Base-by-base conservation (phyloP, 2,329 filamentous ascomycete species). In the Fonsecaea monophora region DNA sequence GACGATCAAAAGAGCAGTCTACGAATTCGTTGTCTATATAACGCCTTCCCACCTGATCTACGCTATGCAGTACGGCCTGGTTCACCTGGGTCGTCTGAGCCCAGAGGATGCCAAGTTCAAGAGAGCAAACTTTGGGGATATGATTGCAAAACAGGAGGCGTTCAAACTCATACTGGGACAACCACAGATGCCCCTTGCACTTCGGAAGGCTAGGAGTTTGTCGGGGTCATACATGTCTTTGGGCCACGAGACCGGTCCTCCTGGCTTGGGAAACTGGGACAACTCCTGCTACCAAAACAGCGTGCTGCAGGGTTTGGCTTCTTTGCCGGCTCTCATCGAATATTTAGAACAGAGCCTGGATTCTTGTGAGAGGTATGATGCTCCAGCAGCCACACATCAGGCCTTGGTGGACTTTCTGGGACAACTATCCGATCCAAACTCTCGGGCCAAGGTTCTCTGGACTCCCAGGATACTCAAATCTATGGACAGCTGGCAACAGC, bases 271-370 rank as follows among this genome's bases (percentile, higher is more conserved):
- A 9, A 99, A 99, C 77, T 90, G 89, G 81, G 92, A 96, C 81
- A 97, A 97, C 77, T 97, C 93, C 1, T 98, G 95, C 82, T 99
- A 96, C 77, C 95, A 98, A 78, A 99, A 99, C 78, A 97, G 94
- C 76, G 90, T 97, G 21, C 87, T 99, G 10, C 93, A 97, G 77
- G 89, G 90, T 6, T 82, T 98, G 50, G 89, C 94, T 1, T 90
- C 94, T 3, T 82, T 98, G 35, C 84, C 86, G 18, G 86, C 89
- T 4, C 81, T 98, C 35, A 85, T 86, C n/a, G 72, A 71, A 32
- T 82, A 81, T 67, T 70, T 81, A 18, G 70, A 77, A 45, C 59
- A 76, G 25, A 76, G 83, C 54, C 69, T 74, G 12, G 40, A 59
- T 4, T 53, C 75, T 82, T 61, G 68, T 65, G 61, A 70, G 2